Evolutionary conservation across 129 eudicot species (phyloP).

Genomic region (Artemisia annua): DNA sequence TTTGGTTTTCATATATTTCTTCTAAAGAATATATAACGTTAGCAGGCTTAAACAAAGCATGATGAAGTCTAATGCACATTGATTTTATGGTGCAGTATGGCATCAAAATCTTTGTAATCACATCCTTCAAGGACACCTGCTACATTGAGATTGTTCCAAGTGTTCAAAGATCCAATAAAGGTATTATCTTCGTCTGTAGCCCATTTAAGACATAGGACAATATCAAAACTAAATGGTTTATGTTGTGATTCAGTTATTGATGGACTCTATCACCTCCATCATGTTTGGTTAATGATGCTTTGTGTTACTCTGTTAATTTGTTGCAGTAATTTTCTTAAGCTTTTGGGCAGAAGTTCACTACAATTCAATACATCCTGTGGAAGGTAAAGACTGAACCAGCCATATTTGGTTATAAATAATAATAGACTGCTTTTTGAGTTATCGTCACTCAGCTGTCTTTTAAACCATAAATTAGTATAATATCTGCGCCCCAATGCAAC

Average conservation of each 20-base stretch:
- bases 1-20: too few relatives aligned
- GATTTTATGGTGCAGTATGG: constrained; percentile 69
- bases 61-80: constrained; percentile 19
- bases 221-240: not conserved
- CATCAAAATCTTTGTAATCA: constrained; percentile 76
- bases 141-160: constrained; percentile 87
- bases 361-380: constrained; percentile 90
- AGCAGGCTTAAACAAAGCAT: constrained; percentile 7
- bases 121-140: constrained; percentile 90
- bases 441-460: not conserved
- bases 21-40: not conserved
- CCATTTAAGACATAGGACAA: not conserved
- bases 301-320: constrained; percentile 15
- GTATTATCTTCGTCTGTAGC: constrained; percentile 32
- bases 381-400: constrained; percentile 45
- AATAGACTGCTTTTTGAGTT: not conserved
- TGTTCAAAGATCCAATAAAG: constrained; percentile 76
- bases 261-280: constrained; percentile 1
- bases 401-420: too few relatives aligned
- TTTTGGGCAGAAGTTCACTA: constrained; percentile 99
- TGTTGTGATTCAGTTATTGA: constrained; percentile 7
- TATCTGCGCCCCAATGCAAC: too few relatives aligned
- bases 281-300: constrained; percentile 15
- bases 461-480: too few relatives aligned
- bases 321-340: constrained; percentile 82